These are phyloP conservation scores for Pseudozyma sp. DNA, from an alignment of 1,284 basidiomycete genomes.

Conservation along the genomic window DNA sequence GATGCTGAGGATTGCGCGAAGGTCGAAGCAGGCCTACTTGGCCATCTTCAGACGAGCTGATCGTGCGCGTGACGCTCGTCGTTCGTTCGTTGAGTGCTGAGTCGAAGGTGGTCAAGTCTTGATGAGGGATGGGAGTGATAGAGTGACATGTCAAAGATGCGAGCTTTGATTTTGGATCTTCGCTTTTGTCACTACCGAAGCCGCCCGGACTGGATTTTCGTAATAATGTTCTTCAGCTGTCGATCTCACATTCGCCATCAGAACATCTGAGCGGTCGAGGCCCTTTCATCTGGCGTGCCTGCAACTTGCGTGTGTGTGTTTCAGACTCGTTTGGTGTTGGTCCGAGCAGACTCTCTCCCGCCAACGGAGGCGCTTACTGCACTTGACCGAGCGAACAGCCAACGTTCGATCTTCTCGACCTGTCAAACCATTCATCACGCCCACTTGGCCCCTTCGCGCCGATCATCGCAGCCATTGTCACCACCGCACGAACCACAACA, in stretches of 20 bases:
- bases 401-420: constrained; percentile 1
- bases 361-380: not conserved
- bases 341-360: not conserved
- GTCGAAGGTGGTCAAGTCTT: too few species aligned
- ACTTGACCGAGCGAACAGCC: not conserved
- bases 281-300: not conserved
- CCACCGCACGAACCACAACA: not conserved
- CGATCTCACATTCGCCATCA: constrained; percentile 8
- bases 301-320: not conserved
- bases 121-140: too few species aligned
- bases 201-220: too few species aligned
- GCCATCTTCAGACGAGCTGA: too few species aligned
- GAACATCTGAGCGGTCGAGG: too few species aligned
- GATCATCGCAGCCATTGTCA: constrained; percentile 7
- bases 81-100: too few species aligned
- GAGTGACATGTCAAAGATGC: too few species aligned
- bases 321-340: not conserved
- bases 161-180: too few species aligned
- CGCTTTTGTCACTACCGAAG: too few species aligned
- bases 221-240: not conserved
- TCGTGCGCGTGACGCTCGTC: too few species aligned
- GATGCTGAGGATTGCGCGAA: too few species aligned
- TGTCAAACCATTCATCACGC: constrained; percentile 9
- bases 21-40: too few species aligned
- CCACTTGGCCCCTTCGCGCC: constrained; percentile 1